These are phyloP conservation scores for Naganishia cerealis DNA, from an alignment of 1,284 basidiomycete species.

Conservation along the genomic window DNA sequence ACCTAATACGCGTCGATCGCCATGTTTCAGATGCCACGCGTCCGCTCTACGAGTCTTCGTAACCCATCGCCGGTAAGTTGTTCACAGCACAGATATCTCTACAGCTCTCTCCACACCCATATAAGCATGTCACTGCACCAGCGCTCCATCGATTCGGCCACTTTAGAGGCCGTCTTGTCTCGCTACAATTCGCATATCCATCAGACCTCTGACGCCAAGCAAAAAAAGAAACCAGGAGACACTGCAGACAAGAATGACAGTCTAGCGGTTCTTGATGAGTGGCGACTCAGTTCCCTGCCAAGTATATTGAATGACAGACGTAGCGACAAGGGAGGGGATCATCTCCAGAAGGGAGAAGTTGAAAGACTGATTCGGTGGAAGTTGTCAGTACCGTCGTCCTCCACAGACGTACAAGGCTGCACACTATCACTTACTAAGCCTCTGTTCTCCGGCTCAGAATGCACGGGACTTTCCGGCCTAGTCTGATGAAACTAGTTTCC, in stretches of 20 bases:
- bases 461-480: conserved; percentile 30
- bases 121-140: conserved; percentile 13
- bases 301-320: neutral
- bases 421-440: neutral
- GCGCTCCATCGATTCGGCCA: neutral
- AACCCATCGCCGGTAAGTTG: neutral
- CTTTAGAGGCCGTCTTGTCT: conserved; percentile 6
- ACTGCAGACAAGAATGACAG: neutral
- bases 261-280: conserved; percentile 20
- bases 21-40: conserved; percentile 22
- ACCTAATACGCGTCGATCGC: conserved; percentile 1
- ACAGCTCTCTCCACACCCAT: no score
- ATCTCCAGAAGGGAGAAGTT: conserved; percentile 23
- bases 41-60: conserved; percentile 2
- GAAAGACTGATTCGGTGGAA: conserved; percentile 33
- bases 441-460: conserved; percentile 6
- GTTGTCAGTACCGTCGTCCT: conserved; percentile 11
- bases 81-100: no score
- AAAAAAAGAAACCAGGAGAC: conserved; percentile 8
- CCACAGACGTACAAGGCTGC: no score
- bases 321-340: neutral
- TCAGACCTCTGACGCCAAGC: conserved; percentile 9
- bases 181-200: conserved; percentile 6
- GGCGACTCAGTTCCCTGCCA: conserved; percentile 17
- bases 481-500: conserved; percentile 28